Evolutionary conservation across 192 early-diverging fungal species (phyloP).

Genomic region (Dissophora globulifera): DNA sequence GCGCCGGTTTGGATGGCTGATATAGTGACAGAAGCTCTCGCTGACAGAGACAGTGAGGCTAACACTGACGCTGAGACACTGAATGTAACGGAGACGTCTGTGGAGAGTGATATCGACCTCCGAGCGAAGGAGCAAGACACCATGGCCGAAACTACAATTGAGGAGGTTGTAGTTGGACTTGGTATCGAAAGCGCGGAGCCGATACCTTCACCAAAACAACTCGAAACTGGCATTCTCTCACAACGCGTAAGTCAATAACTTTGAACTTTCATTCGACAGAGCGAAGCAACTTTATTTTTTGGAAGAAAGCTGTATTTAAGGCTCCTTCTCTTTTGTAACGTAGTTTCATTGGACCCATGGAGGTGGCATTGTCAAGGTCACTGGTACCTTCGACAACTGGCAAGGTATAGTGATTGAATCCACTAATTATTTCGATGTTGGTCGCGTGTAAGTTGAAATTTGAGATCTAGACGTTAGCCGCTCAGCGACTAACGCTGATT

Average conservation of each 20-base stretch:
- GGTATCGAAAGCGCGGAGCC: background rate
- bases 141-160: background rate
- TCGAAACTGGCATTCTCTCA: background rate
- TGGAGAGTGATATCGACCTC: no score
- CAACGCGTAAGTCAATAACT: background rate
- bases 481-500: background rate
- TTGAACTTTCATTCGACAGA: background rate
- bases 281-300: no score
- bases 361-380: conserved; percentile 51
- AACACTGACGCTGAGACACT: no score
- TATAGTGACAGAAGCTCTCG: background rate
- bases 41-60: no score
- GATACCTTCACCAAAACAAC: background rate
- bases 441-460: no score
- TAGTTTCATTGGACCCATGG: conserved; percentile 56
- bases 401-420: no score
- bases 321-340: background rate
- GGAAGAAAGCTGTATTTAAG: background rate
- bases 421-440: no score
- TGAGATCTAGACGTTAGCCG: no score
- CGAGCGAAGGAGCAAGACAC: background rate
- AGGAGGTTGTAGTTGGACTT: background rate
- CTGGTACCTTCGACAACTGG: conserved; percentile 56
- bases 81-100: no score
- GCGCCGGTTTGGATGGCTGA: background rate